Base-by-base conservation (phyloP, 2,329 filamentous ascomycete genomes). In the Cercospora sp. region DNA sequence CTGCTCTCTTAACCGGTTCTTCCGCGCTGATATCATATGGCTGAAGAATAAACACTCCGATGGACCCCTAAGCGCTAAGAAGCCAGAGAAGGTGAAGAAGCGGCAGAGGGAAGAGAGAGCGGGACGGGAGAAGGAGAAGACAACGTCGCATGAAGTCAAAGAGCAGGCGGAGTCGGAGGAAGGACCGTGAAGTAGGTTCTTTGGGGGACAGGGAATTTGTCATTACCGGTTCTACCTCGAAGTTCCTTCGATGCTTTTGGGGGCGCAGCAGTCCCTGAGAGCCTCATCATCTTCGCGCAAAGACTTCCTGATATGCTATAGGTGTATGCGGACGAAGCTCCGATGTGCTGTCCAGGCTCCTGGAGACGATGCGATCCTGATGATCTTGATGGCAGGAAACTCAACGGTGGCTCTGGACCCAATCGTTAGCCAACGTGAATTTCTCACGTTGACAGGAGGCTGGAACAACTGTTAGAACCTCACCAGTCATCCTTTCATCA, bases 81-180 rank as follows among this genome's bases (percentile, higher is more conserved):
- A 81, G 67, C 79, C 80, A 16, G 78, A 74, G 65, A 77, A 75
- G 31, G 75, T 85, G 8, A 80, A 77, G 70, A 70, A 76, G 65
- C 74, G 75, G 62, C 75, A 78, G 67, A 75, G 65, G 58, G 67
- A 68, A 67, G 65, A 69, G 59, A 68, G 70, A 31, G 67, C 66
- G 20, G 58, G 55, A 36, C 45, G 45, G 12, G 45, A 26, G 45
- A 60, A 59, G 57, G 63, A 53, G 51, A 26, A 60, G 30, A 66
- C 13, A 12, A 36, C 33, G 13, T 36, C 16, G 8, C 42, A 26
- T 23, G 20, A 60, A 18, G 36, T 8, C 31, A 45, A 45, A 8
- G 64, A 61, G 13, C 58, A 45, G 6, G 6, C 23, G 53, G n/a
- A 28, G 13, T 16, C 53, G n/a, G 8, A 30, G 53, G 26, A 58